Evolutionary conservation across 2,329 filamentous ascomycete genomes (phyloP).

Genomic region (Aspergillus costaricaensis): DNA sequence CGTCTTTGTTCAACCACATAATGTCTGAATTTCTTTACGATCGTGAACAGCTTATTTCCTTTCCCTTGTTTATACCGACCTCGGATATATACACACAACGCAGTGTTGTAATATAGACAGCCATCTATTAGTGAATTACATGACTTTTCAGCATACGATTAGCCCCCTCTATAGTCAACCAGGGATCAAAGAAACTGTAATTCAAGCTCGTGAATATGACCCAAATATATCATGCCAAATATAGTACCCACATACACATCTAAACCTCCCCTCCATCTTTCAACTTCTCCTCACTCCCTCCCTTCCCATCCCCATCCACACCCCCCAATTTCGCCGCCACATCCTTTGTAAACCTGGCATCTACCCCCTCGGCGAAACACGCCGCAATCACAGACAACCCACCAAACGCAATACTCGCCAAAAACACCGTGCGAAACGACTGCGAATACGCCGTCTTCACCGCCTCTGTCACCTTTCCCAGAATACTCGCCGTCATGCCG

Average conservation of each 20-base stretch:
- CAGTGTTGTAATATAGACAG: constrained; percentile 6
- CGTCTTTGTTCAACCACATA: neutral
- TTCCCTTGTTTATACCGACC: neutral
- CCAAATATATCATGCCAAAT: too few species aligned
- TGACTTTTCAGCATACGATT: neutral
- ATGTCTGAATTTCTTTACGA: constrained; percentile 3
- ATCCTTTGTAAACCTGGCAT: neutral
- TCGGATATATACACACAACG: constrained; percentile 1
- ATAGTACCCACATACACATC: too few species aligned
- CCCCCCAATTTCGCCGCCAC: neutral
- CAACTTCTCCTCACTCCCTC: neutral
- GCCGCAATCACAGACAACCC: neutral
- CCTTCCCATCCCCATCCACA: neutral
- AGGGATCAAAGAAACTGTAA: too few species aligned
- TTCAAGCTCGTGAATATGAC: too few species aligned
- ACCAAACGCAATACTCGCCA: constrained; percentile 1
- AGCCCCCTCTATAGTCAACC: neutral
- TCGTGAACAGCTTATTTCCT: neutral
- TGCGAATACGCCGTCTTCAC: constrained; percentile 3
- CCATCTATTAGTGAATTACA: neutral
- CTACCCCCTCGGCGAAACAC: neutral
- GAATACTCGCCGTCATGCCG: neutral
- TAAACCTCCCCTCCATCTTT: neutral
- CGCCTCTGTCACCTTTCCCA: neutral
- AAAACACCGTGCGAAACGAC: constrained; percentile 5